Percentiles rank a stretch among this genome's conserved stretches.
These are phyloP conservation scores for Metschnikowia cubensis DNA, from an alignment of 805 yeast genomes.

Conservation along the genomic window DNA sequence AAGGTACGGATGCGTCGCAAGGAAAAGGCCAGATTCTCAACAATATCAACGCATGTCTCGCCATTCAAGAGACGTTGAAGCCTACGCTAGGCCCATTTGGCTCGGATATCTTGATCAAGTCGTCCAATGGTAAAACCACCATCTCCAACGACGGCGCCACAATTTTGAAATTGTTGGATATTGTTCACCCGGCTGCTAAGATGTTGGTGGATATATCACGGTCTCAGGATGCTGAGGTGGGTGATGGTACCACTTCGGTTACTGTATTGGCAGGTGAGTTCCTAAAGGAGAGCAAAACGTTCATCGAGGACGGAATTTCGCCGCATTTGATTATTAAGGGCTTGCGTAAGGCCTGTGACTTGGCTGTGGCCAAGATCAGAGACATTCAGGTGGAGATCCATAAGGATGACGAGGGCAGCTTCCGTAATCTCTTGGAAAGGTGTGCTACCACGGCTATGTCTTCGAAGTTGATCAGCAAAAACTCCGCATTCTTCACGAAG, in stretches of 20 bases:
- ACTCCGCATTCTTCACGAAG: slow-evolving; percentile 84
- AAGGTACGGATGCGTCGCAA: slow-evolving; percentile 96
- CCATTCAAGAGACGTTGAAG: slow-evolving; percentile 91
- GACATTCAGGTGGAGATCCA: slow-evolving; percentile 73
- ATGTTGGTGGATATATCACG: slow-evolving; percentile 91
- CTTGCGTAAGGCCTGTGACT: slow-evolving; percentile 71
- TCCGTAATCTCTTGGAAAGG: slow-evolving; percentile 75
- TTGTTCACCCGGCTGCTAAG: slow-evolving; percentile 98
- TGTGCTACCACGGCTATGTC: slow-evolving; percentile 98
- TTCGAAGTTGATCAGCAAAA: slow-evolving; percentile 84
- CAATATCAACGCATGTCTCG: slow-evolving; percentile 94
- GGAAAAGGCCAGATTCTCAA: slow-evolving; percentile 94
- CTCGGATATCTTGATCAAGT: slow-evolving; percentile 87
- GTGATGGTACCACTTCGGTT: slow-evolving; percentile 97
- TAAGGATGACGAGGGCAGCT: slow-evolving; percentile 46
- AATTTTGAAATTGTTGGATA: slow-evolving; percentile 83
- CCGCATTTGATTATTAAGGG: slow-evolving; percentile 88
- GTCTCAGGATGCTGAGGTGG: slow-evolving; percentile 97
- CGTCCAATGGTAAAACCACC: slow-evolving; percentile 79
- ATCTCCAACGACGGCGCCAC: slow-evolving; percentile 99
- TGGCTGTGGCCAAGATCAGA: slow-evolving; percentile 68
- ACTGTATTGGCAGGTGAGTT: slow-evolving; percentile 93
- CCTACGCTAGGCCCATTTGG: slow-evolving; percentile 98
- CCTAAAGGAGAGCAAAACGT: slow-evolving; percentile 81
- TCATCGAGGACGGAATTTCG: slow-evolving; percentile 94